Evolutionary conservation across 176 grass and related monocot species (phyloP).

Genomic region (Cenchrus americanus): DNA sequence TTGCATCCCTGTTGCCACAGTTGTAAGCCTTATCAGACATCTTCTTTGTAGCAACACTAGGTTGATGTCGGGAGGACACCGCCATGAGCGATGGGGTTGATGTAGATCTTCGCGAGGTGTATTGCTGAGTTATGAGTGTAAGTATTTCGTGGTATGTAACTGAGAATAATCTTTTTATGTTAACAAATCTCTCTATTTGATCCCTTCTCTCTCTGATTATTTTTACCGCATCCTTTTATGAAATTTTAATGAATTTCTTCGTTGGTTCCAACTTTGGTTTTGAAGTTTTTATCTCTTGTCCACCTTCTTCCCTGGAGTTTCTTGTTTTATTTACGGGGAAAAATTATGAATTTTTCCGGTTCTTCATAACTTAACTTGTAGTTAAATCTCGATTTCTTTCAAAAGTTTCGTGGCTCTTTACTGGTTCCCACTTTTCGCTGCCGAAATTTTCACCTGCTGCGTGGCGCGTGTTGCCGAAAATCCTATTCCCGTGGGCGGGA

Average conservation of each 20-base stretch:
- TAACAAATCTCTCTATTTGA: not conserved
- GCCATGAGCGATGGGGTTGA: conserved; percentile 34
- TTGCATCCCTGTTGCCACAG: conserved; percentile 32
- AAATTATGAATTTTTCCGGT: not conserved
- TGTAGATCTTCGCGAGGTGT: conserved; percentile 38
- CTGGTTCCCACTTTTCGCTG: not conserved
- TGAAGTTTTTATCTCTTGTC: not conserved
- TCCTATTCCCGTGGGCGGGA: conserved; percentile 24
- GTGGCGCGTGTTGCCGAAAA: conserved; percentile 1
- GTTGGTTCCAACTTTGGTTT: not conserved
- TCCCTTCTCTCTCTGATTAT: not conserved
- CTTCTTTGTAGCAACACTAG: too few species aligned
- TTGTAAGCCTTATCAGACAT: not conserved
- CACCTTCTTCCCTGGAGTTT: not conserved
- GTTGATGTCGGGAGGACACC: conserved; percentile 44
- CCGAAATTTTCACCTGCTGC: not conserved
- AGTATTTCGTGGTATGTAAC: not conserved
- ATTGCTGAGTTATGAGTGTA: conserved; percentile 27
- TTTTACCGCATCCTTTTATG: not conserved
- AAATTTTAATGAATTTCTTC: not conserved
- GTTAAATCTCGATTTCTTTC: not conserved
- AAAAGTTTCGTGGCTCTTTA: not conserved
- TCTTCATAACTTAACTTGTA: not conserved
- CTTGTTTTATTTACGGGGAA: not conserved
- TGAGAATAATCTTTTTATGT: not conserved